These are phyloP conservation scores for Suhomyces maxii DNA, from an alignment of 1,139 yeast genomes.

Conservation along the genomic window DNA sequence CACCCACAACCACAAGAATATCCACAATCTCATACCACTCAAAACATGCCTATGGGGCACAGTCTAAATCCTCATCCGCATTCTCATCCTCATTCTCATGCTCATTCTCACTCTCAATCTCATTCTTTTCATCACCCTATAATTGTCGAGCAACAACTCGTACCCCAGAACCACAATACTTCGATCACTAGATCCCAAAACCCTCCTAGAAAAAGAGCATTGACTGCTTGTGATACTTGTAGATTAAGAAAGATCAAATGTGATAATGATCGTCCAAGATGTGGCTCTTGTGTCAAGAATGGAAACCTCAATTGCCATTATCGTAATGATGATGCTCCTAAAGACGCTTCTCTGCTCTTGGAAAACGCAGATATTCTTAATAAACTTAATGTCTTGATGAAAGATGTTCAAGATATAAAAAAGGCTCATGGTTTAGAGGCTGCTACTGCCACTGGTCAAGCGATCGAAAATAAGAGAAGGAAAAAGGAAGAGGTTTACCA, in stretches of 20 bases:
- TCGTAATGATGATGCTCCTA: constrained; percentile 30
- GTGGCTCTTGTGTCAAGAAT: constrained; percentile 49
- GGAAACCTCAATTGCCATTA: constrained; percentile 35
- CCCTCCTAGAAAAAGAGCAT: constrained; percentile 36
- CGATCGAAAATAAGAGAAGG: not conserved
- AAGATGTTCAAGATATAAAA: constrained; percentile 22
- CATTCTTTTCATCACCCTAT: not conserved
- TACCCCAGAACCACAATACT: not conserved
- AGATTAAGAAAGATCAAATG: constrained; percentile 50
- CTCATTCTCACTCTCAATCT: not conserved
- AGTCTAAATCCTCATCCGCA: too few species aligned
- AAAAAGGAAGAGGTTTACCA: constrained; percentile 2
- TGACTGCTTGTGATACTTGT: constrained; percentile 51
- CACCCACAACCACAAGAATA: not conserved
- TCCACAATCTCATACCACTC: too few species aligned
- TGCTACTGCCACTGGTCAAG: not conserved
- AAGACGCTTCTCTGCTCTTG: constrained; percentile 23
- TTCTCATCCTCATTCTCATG: too few species aligned
- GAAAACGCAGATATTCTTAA: constrained; percentile 19
- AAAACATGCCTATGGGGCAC: too few species aligned
- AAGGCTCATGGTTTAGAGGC: constrained; percentile 7
- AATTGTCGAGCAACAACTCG: constrained; percentile 1
- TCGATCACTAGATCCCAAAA: not conserved
- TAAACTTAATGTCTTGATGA: constrained; percentile 34
- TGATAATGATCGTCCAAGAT: constrained; percentile 51